Evolutionary conservation across 148 eudicot genomes (phyloP).

Genomic region (Tetragonia tetragonoides): DNA sequence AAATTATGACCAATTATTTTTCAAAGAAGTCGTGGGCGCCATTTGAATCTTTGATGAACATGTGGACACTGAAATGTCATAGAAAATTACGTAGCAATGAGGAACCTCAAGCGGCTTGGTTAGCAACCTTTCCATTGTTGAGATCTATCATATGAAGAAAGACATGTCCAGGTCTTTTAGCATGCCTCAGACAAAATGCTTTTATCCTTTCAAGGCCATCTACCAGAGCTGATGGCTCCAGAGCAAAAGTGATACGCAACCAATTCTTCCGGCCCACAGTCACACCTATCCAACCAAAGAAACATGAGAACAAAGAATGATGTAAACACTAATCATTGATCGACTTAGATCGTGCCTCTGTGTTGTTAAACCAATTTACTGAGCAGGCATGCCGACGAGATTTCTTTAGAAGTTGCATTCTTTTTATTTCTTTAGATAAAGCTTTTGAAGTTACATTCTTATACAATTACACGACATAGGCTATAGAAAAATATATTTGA

Average conservation of each 20-base stretch:
- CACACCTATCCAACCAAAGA: conserved; percentile 32
- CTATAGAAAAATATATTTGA: no score
- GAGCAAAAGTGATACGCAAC: conserved; percentile 58
- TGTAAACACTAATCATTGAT: neutral
- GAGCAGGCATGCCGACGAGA: no score
- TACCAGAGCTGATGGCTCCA: conserved; percentile 49
- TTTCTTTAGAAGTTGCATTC: no score
- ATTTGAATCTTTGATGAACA: neutral
- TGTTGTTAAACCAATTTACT: no score
- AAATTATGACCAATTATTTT: no score
- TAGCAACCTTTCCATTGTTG: neutral
- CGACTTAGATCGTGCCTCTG: neutral
- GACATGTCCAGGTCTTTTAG: conserved; percentile 23
- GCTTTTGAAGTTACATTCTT: no score
- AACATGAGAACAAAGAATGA: neutral
- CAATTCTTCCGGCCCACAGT: conserved; percentile 55
- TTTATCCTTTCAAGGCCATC: conserved; percentile 53
- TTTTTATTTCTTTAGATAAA: no score
- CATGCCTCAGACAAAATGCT: conserved; percentile 56
- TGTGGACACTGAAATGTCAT: neutral
- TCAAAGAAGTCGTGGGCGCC: no score
- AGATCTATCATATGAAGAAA: neutral
- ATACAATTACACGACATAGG: no score
- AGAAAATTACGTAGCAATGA: neutral
- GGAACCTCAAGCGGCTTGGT: neutral